phyloP scores from a whole-genome alignment of 768 basidiomycete species.

The Coprinopsis sp. region DNA sequence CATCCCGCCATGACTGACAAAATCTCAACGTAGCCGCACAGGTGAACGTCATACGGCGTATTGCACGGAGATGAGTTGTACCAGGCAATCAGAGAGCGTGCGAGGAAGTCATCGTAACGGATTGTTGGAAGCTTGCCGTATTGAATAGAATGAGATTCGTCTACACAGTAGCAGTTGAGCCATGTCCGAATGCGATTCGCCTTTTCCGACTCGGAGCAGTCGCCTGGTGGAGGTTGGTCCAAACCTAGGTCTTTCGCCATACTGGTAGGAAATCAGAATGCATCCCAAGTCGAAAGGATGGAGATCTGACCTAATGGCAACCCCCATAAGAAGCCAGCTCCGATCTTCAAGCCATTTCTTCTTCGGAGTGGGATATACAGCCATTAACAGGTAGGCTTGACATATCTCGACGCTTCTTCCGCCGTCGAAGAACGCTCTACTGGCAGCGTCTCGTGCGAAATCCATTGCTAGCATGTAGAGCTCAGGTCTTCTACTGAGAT shows the following conservation, averaged over 20 bases:
- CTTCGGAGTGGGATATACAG: constrained; percentile 57
- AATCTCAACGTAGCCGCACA: constrained; percentile 50
- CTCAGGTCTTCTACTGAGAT: constrained; percentile 50
- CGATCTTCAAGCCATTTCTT: constrained; percentile 67
- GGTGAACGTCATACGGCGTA: constrained; percentile 40
- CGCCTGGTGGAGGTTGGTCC: constrained; percentile 46
- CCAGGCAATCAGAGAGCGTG: constrained; percentile 47
- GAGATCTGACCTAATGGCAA: constrained; percentile 55
- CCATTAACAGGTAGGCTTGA: constrained; percentile 70
- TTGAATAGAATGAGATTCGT: constrained; percentile 70
- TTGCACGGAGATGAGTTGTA: constrained; percentile 39
- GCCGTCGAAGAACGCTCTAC: constrained; percentile 54
- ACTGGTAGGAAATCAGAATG: constrained; percentile 24
- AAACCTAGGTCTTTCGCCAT: constrained; percentile 72
- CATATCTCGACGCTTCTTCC: constrained; percentile 70
- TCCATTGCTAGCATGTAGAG: constrained; percentile 56
- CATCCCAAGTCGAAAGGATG: background rate
- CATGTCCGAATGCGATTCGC: constrained; percentile 71
- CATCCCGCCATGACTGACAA: constrained; percentile 47
- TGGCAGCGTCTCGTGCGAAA: constrained; percentile 59
- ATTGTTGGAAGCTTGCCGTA: constrained; percentile 72
- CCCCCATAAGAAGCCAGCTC: constrained; percentile 68
- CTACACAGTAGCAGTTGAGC: constrained; percentile 72
- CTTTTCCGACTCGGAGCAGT: constrained; percentile 56
- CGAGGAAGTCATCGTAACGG: constrained; percentile 54